phyloP scores from a whole-genome alignment of 805 yeast species.

The Blastobotrys parvus region DNA sequence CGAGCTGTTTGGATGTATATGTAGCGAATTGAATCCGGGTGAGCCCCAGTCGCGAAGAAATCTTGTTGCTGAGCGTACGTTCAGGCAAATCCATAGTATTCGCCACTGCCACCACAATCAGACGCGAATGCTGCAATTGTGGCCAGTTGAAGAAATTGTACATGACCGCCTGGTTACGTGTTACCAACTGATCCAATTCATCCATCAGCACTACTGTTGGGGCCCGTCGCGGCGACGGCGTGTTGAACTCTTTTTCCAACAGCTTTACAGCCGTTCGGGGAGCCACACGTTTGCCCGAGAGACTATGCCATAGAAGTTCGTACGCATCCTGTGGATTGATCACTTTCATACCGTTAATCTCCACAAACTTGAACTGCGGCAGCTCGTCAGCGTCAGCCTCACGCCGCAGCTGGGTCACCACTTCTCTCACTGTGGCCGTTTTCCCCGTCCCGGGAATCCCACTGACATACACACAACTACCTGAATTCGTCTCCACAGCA shows the following conservation, averaged over 20 bases:
- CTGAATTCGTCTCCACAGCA: slow-evolving; percentile 61
- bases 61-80: slow-evolving; percentile 74
- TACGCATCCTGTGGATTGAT: slow-evolving; percentile 74
- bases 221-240: slow-evolving; percentile 24
- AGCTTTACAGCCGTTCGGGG: slow-evolving; percentile 56
- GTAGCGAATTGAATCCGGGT: slow-evolving; percentile 84
- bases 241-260: slow-evolving; percentile 61
- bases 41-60: slow-evolving; percentile 84
- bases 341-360: slow-evolving; percentile 85
- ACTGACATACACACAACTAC: slow-evolving; percentile 81
- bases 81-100: slow-evolving; percentile 98
- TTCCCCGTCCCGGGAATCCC: slow-evolving; percentile 99
- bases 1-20: slow-evolving; percentile 71
- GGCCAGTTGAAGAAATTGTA: slow-evolving; percentile 99
- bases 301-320: slow-evolving; percentile 70
- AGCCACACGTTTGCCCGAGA: slow-evolving; percentile 46
- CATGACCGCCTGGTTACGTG: slow-evolving; percentile 75
- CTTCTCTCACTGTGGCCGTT: slow-evolving; percentile 88
- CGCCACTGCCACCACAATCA: slow-evolving; percentile 88
- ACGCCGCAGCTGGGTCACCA: slow-evolving; percentile 54
- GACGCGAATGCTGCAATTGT: slow-evolving; percentile 63
- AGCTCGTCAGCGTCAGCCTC: slow-evolving; percentile 33
- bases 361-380: slow-evolving; percentile 60
- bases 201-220: slow-evolving; percentile 77
- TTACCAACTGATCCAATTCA: slow-evolving; percentile 87